Evolutionary conservation across 1,139 yeast genomes (phyloP).

Genomic region (Sugiyamaella novakii): DNA sequence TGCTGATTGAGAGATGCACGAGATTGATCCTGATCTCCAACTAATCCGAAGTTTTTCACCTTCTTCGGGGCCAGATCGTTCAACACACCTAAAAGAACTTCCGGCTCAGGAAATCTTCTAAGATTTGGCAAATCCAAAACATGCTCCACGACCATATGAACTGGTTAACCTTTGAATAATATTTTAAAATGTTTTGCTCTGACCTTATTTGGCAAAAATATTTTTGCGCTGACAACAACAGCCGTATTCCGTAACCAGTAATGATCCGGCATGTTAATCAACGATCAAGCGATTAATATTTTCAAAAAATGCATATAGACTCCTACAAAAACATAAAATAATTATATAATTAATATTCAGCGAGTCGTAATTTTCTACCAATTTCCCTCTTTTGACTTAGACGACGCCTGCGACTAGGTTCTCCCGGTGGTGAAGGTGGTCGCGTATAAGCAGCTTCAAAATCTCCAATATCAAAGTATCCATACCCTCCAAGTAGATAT

Average conservation of each 20-base stretch:
- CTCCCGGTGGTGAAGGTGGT: constrained; percentile 66
- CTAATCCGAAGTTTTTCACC: constrained; percentile 56
- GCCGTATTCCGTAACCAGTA: too few relatives aligned
- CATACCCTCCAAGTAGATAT: constrained; percentile 76
- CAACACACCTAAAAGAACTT: constrained; percentile 7
- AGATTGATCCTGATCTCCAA: constrained; percentile 24
- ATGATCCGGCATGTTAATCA: too few relatives aligned
- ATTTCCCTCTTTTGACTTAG: constrained; percentile 55
- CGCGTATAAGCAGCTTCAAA: constrained; percentile 58
- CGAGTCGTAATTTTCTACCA: constrained; percentile 70
- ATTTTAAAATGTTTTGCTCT: too few relatives aligned
- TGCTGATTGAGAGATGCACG: constrained; percentile 35
- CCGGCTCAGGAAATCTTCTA: constrained; percentile 3
- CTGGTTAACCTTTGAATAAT: too few relatives aligned
- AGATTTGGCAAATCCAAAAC: constrained; percentile 22
- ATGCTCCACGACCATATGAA: constrained; percentile 16
- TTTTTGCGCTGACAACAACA: too few relatives aligned
- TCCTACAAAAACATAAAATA: too few relatives aligned
- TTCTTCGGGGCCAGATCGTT: constrained; percentile 46
- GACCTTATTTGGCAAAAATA: too few relatives aligned
- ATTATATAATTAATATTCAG: constrained; percentile 74
- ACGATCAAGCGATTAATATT: too few relatives aligned
- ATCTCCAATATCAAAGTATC: constrained; percentile 73
- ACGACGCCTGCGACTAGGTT: constrained; percentile 35
- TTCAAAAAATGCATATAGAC: too few relatives aligned